phyloP scores from a whole-genome alignment of 495 filamentous ascomycete genomes.

The Hamigera avellanea region DNA sequence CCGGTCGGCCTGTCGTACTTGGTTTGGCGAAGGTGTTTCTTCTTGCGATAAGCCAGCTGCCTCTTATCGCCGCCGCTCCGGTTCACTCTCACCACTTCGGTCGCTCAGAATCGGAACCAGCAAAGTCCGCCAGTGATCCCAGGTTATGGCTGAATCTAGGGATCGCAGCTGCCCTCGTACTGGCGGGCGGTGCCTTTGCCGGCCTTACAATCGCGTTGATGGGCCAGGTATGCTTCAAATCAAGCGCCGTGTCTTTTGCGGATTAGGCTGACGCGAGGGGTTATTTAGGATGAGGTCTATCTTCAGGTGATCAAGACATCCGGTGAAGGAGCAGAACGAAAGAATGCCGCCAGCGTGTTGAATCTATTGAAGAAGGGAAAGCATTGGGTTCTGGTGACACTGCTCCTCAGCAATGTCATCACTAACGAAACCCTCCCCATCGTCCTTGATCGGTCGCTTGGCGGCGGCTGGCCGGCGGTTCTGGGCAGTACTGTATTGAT shows the following conservation, averaged over 20 bases:
- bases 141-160: conserved; percentile 61
- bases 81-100: conserved; percentile 11
- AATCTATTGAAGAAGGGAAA: conserved; percentile 77
- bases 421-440: conserved; percentile 97
- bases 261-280: neutral
- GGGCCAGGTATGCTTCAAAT: conserved; percentile 28
- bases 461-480: conserved; percentile 90
- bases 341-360: conserved; percentile 72
- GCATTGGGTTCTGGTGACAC: conserved; percentile 97
- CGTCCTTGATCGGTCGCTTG: conserved; percentile 83
- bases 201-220: conserved; percentile 85
- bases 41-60: conserved; percentile 30
- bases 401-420: conserved; percentile 92
- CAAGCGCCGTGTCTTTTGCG: neutral
- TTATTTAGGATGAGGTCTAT: conserved; percentile 78
- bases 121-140: conserved; percentile 38
- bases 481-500: conserved; percentile 86
- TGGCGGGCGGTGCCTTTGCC: conserved; percentile 88
- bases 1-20: conserved; percentile 32
- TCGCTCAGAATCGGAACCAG: conserved; percentile 13
- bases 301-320: conserved; percentile 84
- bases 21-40: conserved; percentile 38
- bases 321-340: conserved; percentile 69
- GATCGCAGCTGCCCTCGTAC: conserved; percentile 60
- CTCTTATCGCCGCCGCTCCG: conserved; percentile 32